Percentiles rank a stretch among this genome's conserved stretches.
phyloP scores from a whole-genome alignment of 371 early-diverging fungal species.

The Haplosporangium sp. region DNA sequence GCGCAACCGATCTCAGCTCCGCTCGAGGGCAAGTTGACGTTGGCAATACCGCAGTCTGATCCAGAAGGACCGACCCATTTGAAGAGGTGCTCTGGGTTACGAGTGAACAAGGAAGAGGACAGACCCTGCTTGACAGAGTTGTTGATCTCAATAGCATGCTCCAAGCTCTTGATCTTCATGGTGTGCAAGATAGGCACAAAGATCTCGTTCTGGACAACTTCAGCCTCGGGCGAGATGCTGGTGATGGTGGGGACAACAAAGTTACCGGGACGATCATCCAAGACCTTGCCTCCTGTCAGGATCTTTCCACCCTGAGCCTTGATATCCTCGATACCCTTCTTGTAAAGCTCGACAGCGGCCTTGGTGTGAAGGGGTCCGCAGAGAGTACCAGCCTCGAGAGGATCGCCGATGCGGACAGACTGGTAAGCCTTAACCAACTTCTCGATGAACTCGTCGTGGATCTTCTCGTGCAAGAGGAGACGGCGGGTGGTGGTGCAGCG shows the following conservation, averaged over 20 bases:
- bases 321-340: conserved; percentile 79
- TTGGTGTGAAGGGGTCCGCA: conserved; percentile 96
- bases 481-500: conserved; percentile 96
- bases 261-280: conserved; percentile 80
- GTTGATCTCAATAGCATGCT: conserved; percentile 91
- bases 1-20: conserved; percentile 99
- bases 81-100: conserved; percentile 85
- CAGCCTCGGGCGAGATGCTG: conserved; percentile 76
- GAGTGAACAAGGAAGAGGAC: conserved; percentile 90
- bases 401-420: conserved; percentile 94
- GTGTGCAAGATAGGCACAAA: conserved; percentile 97
- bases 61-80: conserved; percentile 95
- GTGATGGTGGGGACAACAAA: conserved; percentile 98
- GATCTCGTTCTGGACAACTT: conserved; percentile 91
- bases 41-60: conserved; percentile 97
- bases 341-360: conserved; percentile 82
- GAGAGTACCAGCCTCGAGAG: conserved; percentile 82
- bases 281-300: conserved; percentile 84
- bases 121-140: conserved; percentile 94
- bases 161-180: conserved; percentile 82
- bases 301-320: conserved; percentile 90
- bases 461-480: conserved; percentile 90
- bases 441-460: conserved; percentile 88
- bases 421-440: conserved; percentile 85
- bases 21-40: conserved; percentile 97